phyloP scores from a whole-genome alignment of 2,329 filamentous ascomycete species.

The Sordariomycetes sp. region DNA sequence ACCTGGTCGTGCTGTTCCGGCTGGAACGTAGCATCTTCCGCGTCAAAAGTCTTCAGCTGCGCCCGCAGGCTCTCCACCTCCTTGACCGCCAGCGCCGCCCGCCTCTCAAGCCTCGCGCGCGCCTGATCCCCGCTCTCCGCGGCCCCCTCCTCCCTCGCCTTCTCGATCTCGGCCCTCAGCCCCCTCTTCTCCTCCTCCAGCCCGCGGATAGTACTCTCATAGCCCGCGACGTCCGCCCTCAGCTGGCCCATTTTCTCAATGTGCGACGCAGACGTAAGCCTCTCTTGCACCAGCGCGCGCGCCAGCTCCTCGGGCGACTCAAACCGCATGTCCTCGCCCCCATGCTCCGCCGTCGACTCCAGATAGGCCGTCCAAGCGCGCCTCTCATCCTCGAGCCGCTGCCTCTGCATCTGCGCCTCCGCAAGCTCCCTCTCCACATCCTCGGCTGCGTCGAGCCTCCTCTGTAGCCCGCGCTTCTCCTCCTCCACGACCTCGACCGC shows the following conservation, averaged over 20 bases:
- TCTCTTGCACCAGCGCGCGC: slow-evolving; percentile 69
- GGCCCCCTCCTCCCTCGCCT: slow-evolving; percentile 39
- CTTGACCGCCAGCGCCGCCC: slow-evolving; percentile 73
- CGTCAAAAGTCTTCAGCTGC: slow-evolving; percentile 78
- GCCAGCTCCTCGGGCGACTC: slow-evolving; percentile 82
- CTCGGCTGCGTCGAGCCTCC: slow-evolving; percentile 62
- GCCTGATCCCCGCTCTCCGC: slow-evolving; percentile 47
- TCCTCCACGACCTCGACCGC: slow-evolving; percentile 92
- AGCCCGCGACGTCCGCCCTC: slow-evolving; percentile 65
- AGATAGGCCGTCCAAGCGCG: slow-evolving; percentile 79
- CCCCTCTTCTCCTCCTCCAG: slow-evolving; percentile 57
- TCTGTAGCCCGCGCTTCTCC: slow-evolving; percentile 75
- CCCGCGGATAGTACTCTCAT: slow-evolving; percentile 59
- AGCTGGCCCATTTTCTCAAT: slow-evolving; percentile 67
- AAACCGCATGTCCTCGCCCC: slow-evolving; percentile 56
- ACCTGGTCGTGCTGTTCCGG: slow-evolving; percentile 65
- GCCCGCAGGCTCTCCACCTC: slow-evolving; percentile 90
- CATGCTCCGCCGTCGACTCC: slow-evolving; percentile 37
- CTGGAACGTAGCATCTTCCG: slow-evolving; percentile 78
- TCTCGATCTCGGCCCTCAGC: slow-evolving; percentile 58
- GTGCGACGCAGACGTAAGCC: slow-evolving; percentile 67
- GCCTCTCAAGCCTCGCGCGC: slow-evolving; percentile 67
- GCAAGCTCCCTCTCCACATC: slow-evolving; percentile 62
- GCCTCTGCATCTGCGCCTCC: slow-evolving; percentile 70
- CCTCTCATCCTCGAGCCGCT: slow-evolving; percentile 79